These are phyloP conservation scores for Lentinula aciculospora DNA, from an alignment of 768 basidiomycete genomes.

Conservation along the genomic window DNA sequence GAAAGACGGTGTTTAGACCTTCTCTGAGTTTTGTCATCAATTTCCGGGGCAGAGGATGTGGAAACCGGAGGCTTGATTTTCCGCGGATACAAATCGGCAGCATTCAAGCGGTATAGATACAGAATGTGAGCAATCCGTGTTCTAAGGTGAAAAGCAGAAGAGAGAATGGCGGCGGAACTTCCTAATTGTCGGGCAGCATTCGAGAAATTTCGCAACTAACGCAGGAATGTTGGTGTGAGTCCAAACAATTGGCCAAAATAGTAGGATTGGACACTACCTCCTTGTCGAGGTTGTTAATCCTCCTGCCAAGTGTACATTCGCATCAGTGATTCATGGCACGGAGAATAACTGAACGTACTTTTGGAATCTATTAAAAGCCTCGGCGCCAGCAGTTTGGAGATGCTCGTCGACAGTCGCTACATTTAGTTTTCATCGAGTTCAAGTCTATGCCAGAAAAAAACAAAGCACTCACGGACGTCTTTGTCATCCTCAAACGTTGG, in stretches of 20 bases:
- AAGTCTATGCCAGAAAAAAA: background rate
- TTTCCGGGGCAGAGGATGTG: slow-evolving; percentile 14
- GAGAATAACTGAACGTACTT: slow-evolving; percentile 30
- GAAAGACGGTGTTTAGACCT: slow-evolving; percentile 18
- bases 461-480: slow-evolving; percentile 53
- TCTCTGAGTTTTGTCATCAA: slow-evolving; percentile 6
- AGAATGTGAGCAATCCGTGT: slow-evolving; percentile 64
- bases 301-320: slow-evolving; percentile 26
- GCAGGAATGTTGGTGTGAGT: background rate
- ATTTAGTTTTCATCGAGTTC: background rate
- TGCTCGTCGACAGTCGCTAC: slow-evolving; percentile 65
- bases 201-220: slow-evolving; percentile 71
- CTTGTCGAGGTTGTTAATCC: slow-evolving; percentile 57
- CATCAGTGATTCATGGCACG: slow-evolving; percentile 2
- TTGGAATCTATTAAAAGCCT: slow-evolving; percentile 58
- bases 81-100: slow-evolving; percentile 69
- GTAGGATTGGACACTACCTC: slow-evolving; percentile 33
- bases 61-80: slow-evolving; percentile 42
- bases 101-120: slow-evolving; percentile 70
- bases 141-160: slow-evolving; percentile 67
- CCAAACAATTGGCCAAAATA: too few relatives aligned
- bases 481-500: slow-evolving; percentile 58
- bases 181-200: slow-evolving; percentile 74
- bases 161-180: slow-evolving; percentile 71
- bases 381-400: slow-evolving; percentile 61